Base-by-base conservation (phyloP, 2,329 filamentous ascomycete species). In the Penicillium sp. region DNA sequence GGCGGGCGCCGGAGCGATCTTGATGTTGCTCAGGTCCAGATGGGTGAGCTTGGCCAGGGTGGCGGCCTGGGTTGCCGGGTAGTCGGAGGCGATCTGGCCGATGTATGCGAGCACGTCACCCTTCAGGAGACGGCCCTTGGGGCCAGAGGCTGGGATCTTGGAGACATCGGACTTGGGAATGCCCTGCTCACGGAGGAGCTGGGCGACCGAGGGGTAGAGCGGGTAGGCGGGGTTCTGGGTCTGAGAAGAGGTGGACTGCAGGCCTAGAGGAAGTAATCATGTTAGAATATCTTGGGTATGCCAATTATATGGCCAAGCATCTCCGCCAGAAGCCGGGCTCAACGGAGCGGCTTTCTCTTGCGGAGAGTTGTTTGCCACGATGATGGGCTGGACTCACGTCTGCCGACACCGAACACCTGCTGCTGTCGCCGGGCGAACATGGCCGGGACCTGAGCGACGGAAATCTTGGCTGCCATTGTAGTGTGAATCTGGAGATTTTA, bases 21-120 rank as follows among this genome's bases (percentile, higher is more conserved):
- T 95, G 79, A 97, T 93, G 79, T 97, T 96, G 79, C 89, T 94
- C 22, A 99, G 85, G 72, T 99, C 93, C 49, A 99, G 86, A 73
- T 95, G 91, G 40, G 84, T 79, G 46, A 94, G 85, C 74, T 91
- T 88, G 56, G 85, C 81, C 69, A 96, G 87, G 49, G 85, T 86
- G 54, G 83, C 79, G 52, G 90, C 89, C 64, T 92, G 83, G 57
- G 86, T 80, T 21, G 84, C 82, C 2, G 93, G 89, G 63, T 90
- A 89, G 55, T 86, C 81, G 59, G 86, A 79, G 56, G 87, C 80
- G 67, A 97, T 91, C 64, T 82, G 80, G 59, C 94, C 94, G 14
- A 97, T 76, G 74, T 93, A 94, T 45, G 92, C 92, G 50, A 99
- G 85, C 6, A 99, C 88, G 71, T 99, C 94, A 52, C 94, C 94